These are phyloP conservation scores for Neurospora sp. DNA, from an alignment of 495 filamentous ascomycete genomes.

Conservation along the genomic window DNA sequence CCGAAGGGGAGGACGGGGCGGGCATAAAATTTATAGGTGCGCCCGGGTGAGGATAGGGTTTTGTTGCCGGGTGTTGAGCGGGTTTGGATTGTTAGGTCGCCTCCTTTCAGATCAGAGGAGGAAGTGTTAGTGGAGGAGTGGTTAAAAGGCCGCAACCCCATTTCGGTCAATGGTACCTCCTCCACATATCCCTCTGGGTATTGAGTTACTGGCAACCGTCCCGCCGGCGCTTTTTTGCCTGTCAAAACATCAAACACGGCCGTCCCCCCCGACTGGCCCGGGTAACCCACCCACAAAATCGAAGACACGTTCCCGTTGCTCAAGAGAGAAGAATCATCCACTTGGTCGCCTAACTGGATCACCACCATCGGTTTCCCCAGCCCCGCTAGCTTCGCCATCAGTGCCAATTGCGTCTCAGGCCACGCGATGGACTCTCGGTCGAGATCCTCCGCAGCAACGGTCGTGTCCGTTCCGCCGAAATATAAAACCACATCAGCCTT, in stretches of 20 bases:
- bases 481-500: slow-evolving; percentile 28
- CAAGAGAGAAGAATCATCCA: slow-evolving; percentile 41
- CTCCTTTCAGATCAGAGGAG: background rate
- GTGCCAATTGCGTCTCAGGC: slow-evolving; percentile 24
- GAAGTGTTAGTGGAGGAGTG: background rate
- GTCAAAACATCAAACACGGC: slow-evolving; percentile 39
- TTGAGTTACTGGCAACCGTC: slow-evolving; percentile 48
- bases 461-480: slow-evolving; percentile 29
- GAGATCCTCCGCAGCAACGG: slow-evolving; percentile 23
- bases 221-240: slow-evolving; percentile 42
- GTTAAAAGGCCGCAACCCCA: slow-evolving; percentile 24
- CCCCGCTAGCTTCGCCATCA: slow-evolving; percentile 22
- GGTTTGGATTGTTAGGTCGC: background rate
- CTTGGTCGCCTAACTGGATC: slow-evolving; percentile 38
- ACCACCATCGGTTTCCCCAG: slow-evolving; percentile 28
- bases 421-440: slow-evolving; percentile 30
- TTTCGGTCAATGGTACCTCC: slow-evolving; percentile 28
- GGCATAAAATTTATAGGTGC: slow-evolving; percentile 32
- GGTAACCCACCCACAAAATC: slow-evolving; percentile 40
- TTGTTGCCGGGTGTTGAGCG: background rate
- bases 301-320: slow-evolving; percentile 40
- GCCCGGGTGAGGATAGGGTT: slow-evolving; percentile 22
- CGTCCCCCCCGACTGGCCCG: slow-evolving; percentile 43
- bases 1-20: slow-evolving; percentile 33
- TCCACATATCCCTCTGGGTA: slow-evolving; percentile 29